Evolutionary conservation across 225 moss, liverwort and hornwort genomes (phyloP), one percentile per base, ranked within the genome.

Genomic region (Sphagnum tenellum): DNA sequence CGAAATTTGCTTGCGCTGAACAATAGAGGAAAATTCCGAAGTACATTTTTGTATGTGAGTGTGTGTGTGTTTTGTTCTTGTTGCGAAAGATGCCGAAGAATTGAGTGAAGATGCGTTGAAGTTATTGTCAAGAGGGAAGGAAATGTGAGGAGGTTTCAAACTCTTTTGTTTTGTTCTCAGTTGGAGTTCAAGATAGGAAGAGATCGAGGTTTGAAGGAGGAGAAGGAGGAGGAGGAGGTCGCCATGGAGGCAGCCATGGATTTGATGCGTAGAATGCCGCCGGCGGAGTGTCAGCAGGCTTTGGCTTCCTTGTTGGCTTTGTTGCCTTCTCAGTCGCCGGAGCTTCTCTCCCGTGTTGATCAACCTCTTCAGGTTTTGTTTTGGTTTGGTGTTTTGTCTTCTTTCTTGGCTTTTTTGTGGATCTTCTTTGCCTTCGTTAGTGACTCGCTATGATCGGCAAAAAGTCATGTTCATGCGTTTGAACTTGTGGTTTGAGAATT

Each of bases 251-350:
- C 91, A 59, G 91, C 94, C 4, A 87, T 94, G 91, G 89, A 91
- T 86, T 69, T 91, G 74, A 87, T 86, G 83, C 85, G 91, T 61
- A 81, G 91, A 64, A 94, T 94, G 87, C 91, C 91, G 46, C 91
- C 91, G 0, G 66, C 70, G 10, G 62, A 85, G 64, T 87, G 91
- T 48, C 81, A 89, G 68, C 76, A 77, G 64, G 87, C 94, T 5
- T 69, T 91, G 87, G 76, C 73, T 48, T 87, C 81, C 53, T 73
- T 91, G 44, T 62, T 94, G 52, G 80, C 83, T 46, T 69, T 94
- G 60, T 80, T 94, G 46, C 94, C 94, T 51, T 67, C 68, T 2
- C 76, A 83, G 51, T 91, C 91, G 0, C 87, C 87, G 59, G 91
- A 94, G 66, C 94, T 94, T 48, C 89, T 94, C 47, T 91, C 91